Evolutionary conservation across 345 rosid species (phyloP).

Genomic region (Citrus medica): DNA sequence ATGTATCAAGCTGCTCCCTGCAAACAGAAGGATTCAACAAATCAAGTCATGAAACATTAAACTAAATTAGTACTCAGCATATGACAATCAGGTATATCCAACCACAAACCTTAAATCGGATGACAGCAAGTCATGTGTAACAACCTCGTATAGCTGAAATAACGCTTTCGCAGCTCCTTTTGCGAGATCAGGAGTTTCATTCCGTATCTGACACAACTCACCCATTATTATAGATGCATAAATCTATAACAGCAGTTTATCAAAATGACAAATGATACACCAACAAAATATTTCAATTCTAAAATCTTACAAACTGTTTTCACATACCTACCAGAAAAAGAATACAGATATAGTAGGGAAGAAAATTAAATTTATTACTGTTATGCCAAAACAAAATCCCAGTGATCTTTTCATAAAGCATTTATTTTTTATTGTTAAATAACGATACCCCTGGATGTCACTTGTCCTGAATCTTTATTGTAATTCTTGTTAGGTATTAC

Average conservation of each 20-base stretch:
- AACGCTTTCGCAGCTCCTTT: conserved; percentile 90
- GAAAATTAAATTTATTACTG: neutral
- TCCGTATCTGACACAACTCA: conserved; percentile 59
- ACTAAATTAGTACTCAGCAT: conserved; percentile 1
- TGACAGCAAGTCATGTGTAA: conserved; percentile 84
- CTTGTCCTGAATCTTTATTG: no score
- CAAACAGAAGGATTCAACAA: conserved; percentile 14
- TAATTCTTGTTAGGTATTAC: neutral
- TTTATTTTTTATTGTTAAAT: neutral
- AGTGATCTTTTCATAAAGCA: neutral
- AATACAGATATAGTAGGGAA: neutral
- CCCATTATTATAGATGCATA: conserved; percentile 5
- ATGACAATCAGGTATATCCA: neutral
- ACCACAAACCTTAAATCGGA: conserved; percentile 68
- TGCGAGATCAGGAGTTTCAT: conserved; percentile 67
- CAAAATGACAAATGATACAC: conserved; percentile 8
- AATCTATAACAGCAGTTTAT: neutral
- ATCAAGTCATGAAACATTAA: neutral
- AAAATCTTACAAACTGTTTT: neutral
- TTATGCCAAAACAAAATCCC: neutral
- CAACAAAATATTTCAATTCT: conserved; percentile 7
- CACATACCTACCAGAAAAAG: neutral
- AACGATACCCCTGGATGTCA: neutral
- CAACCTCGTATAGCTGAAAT: conserved; percentile 75
- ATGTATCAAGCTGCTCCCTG: conserved; percentile 97